phyloP scores from a whole-genome alignment of 129 eudicot species.

The Lactuca sativa region DNA sequence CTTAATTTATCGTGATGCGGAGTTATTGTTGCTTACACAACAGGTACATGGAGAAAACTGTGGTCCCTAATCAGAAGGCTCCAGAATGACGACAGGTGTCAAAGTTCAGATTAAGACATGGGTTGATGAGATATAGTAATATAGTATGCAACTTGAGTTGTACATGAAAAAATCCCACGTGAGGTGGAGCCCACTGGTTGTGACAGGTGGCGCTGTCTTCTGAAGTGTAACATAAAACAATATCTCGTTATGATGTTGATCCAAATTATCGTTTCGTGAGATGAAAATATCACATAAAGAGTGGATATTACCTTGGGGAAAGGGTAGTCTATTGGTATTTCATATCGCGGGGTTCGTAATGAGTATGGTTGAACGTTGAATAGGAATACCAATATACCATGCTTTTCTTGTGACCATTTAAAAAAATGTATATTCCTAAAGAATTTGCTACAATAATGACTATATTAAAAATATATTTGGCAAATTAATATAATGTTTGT shows the following conservation, averaged over 20 bases:
- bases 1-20: conserved; percentile 28
- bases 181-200: conserved; percentile 47
- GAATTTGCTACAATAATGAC: not conserved
- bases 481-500: too few species aligned
- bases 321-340: not conserved
- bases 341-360: conserved; percentile 12
- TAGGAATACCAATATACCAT: conserved; percentile 3
- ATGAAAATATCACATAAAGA: conserved; percentile 15
- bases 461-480: too few species aligned
- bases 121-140: not conserved
- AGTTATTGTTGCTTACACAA: conserved; percentile 20
- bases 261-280: conserved; percentile 11
- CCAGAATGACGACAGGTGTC: conserved; percentile 42
- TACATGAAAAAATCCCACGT: conserved; percentile 43
- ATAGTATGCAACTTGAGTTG: conserved; percentile 12
- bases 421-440: not conserved
- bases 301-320: conserved; percentile 23
- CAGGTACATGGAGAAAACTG: conserved; percentile 16
- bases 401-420: conserved; percentile 14
- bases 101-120: conserved; percentile 15
- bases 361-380: conserved; percentile 26
- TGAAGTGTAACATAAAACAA: conserved; percentile 36
- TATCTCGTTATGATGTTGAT: conserved; percentile 9
- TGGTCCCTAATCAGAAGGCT: conserved; percentile 35
- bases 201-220: conserved; percentile 47